Evolutionary conservation across 2,329 filamentous ascomycete genomes (phyloP).

Genomic region (Talaromyces sp.): DNA sequence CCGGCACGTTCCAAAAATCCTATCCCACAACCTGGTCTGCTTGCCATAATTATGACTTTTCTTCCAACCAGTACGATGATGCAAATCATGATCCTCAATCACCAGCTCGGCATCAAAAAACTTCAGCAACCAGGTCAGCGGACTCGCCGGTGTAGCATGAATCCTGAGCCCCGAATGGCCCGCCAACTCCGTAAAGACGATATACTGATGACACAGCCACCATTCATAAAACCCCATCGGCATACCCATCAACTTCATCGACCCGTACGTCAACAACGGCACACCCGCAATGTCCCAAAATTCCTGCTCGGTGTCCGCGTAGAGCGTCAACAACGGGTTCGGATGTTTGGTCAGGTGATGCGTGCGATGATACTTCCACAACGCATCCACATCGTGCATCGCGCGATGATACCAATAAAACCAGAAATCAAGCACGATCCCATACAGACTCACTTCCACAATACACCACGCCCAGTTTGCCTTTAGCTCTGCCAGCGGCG

Average conservation of each 20-base stretch:
- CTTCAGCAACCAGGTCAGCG: slow-evolving; percentile 33
- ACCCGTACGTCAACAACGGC: slow-evolving; percentile 34
- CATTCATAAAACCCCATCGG: slow-evolving; percentile 45
- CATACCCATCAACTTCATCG: slow-evolving; percentile 33
- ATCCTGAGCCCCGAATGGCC: slow-evolving; percentile 42
- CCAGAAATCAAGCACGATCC: slow-evolving; percentile 42
- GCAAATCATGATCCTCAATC: slow-evolving; percentile 40
- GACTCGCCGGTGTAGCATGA: slow-evolving; percentile 31
- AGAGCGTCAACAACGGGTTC: slow-evolving; percentile 37
- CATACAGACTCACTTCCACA: slow-evolving; percentile 38
- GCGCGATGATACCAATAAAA: slow-evolving; percentile 42
- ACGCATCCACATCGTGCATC: slow-evolving; percentile 36
- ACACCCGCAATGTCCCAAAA: slow-evolving; percentile 40
- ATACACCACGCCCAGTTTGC: slow-evolving; percentile 33
- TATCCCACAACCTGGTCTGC: slow-evolving; percentile 34
- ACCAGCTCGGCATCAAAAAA: slow-evolving; percentile 33
- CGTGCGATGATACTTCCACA: slow-evolving; percentile 42
- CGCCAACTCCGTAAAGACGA: slow-evolving; percentile 40
- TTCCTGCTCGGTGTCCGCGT: slow-evolving; percentile 40
- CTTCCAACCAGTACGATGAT: slow-evolving; percentile 33
- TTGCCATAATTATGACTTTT: slow-evolving; percentile 35
- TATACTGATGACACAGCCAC: slow-evolving; percentile 44
- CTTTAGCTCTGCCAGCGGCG: slow-evolving; percentile 19
- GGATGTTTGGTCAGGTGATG: slow-evolving; percentile 44
- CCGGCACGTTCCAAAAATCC: slow-evolving; percentile 29